Base-by-base conservation (phyloP, 139 green algal species). In the Auxenochlorella pyrenoidosa region DNA sequence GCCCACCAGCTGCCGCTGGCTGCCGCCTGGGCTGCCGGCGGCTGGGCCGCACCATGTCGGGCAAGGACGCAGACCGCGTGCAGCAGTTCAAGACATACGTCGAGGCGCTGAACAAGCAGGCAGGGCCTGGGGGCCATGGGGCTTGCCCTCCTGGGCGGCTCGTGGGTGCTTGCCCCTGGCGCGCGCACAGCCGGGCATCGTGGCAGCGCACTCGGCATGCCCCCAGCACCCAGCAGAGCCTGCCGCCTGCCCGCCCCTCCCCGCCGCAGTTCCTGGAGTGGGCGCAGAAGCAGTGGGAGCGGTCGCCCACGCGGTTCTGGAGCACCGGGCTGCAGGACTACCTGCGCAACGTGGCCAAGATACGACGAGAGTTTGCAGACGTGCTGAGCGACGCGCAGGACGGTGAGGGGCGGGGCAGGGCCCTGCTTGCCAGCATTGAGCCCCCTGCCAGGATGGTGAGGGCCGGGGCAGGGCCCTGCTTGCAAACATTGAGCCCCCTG, bases 21-120 rank as follows among this genome's bases (percentile, higher is more conserved):
- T 12, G 70, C 70, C 16, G 70, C 70, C 36, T 32, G 15, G 54
- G 54, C 54, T 24, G 54, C 54, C 16, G 54, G 54, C 54, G 13
- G 54, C 15, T 13, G 15, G 47, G 54, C 18, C 10, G 16, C 54
- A 24, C 54, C 66, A 73, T 73, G 66, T 34, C 66, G 13, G 32
- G 32, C 30, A 73, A 76, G 13, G n/a, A 43, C n/a, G 70, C 38
- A 16, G 34, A 76, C 16, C 70, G 70, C 10, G 43, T 90, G 3
- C 28, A 84, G 82, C 63, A 89, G 41, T 92, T 93, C 41, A 90
- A 87, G 70, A 22, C 43, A 13, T 84, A 88, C 28, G 85, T 89
- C 26, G 19, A 60, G 34, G 79, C 90, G 28, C 75, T 93, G 83
- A 93, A 93, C 75, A 81, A 92, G 51, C 90, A 93, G 79, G 54